Evolutionary conservation across 78 protist species (phyloP).

Genomic region (Capsaspora owczarzaki): DNA sequence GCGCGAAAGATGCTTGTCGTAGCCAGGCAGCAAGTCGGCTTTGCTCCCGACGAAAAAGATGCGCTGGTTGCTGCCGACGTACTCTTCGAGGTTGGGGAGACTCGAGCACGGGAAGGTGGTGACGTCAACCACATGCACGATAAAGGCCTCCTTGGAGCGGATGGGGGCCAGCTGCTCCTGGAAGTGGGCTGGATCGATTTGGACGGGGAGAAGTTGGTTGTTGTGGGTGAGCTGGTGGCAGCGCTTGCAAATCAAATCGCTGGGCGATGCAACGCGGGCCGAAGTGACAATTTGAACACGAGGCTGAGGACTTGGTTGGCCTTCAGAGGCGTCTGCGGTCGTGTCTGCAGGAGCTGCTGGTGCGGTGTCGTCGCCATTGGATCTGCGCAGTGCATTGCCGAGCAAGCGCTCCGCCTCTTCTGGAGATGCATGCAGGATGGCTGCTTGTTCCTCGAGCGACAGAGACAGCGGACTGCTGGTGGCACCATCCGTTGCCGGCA

Average conservation of each 20-base stretch:
- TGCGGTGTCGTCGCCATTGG: no score
- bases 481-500: no score
- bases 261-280: no score
- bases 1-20: neutral
- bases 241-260: slow-evolving; percentile 2
- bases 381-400: no score
- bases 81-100: neutral
- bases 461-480: no score
- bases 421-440: no score
- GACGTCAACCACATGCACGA: neutral
- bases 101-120: neutral
- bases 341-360: no score
- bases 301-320: no score
- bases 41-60: neutral
- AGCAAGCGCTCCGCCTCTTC: no score
- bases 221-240: neutral
- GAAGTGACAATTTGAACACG: no score
- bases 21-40: neutral
- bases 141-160: neutral
- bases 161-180: neutral
- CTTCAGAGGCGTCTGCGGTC: no score
- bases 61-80: neutral
- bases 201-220: neutral
- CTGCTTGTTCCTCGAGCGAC: no score
- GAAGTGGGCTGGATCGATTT: neutral